Evolutionary conservation across 805 yeast genomes (phyloP).

Genomic region (Suhomyces tanzawaensis): DNA sequence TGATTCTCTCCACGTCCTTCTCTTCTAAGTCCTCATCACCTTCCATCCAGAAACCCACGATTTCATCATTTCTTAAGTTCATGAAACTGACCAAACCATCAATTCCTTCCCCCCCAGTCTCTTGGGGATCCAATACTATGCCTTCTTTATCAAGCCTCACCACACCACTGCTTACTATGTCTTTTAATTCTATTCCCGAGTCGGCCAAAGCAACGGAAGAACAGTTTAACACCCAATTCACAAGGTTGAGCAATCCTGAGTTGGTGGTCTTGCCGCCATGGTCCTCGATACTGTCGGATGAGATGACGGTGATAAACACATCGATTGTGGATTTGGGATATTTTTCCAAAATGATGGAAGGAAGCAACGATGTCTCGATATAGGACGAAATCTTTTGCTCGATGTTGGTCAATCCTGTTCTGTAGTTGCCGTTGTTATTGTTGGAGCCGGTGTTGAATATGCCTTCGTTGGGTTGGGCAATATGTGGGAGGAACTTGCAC

Average conservation of each 20-base stretch:
- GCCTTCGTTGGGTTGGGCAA: slow-evolving; percentile 38
- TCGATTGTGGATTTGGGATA: slow-evolving; percentile 92
- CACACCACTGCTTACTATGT: slow-evolving; percentile 69
- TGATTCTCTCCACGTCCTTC: slow-evolving; percentile 20
- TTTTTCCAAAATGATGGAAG: slow-evolving; percentile 57
- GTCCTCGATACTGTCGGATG: slow-evolving; percentile 29
- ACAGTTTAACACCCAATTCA: slow-evolving; percentile 57
- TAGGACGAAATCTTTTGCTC: slow-evolving; percentile 53
- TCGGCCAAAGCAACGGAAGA: slow-evolving; percentile 77
- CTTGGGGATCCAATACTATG: slow-evolving; percentile 18
- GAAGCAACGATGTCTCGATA: slow-evolving; percentile 49
- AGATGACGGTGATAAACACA: slow-evolving; percentile 65
- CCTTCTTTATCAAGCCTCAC: slow-evolving; percentile 19
- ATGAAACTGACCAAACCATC: slow-evolving; percentile 50
- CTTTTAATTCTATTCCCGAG: slow-evolving; percentile 77
- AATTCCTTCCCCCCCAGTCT: slow-evolving; percentile 17
- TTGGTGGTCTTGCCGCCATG: slow-evolving; percentile 14
- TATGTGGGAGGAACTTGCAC: slow-evolving; percentile 51
- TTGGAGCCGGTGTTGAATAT: slow-evolving; percentile 20
- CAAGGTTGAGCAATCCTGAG: slow-evolving; percentile 35
- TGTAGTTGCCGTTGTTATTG: slow-evolving; percentile 21
- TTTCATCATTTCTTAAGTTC: slow-evolving; percentile 52
- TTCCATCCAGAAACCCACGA: slow-evolving; percentile 58
- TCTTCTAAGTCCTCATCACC: slow-evolving; percentile 29
- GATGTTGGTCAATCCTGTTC: slow-evolving; percentile 32